Conservation (phyloP, 805 yeast genomes). For the Pichia rugopelliculosa region DNA sequence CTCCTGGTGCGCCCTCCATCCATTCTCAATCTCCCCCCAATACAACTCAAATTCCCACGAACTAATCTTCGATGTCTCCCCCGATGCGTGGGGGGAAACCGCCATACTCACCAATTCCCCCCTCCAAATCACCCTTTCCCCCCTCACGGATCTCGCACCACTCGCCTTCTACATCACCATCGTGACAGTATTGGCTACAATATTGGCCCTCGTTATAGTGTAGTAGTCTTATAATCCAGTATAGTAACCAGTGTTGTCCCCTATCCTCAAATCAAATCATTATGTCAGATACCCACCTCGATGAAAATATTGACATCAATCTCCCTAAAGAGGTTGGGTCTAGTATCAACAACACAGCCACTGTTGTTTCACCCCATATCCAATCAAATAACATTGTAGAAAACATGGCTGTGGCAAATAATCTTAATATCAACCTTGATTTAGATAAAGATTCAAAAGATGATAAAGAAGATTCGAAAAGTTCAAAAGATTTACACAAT, state of each 20-base stretch:
- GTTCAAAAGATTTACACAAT: not conserved
- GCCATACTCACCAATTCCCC: not conserved
- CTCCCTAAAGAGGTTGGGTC: not conserved
- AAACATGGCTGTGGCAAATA: slow-evolving; percentile 4
- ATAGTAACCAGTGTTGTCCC: too few relatives aligned
- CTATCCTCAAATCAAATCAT: not conserved
- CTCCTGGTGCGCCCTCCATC: not conserved
- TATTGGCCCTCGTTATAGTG: not conserved
- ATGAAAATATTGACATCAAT: not conserved
- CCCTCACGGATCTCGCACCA: not conserved
- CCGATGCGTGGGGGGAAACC: not conserved
- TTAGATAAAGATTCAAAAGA: not conserved
- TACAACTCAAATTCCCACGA: not conserved
- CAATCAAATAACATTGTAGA: not conserved
- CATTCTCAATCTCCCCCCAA: not conserved
- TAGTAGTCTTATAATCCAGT: not conserved
- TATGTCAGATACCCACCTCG: not conserved
- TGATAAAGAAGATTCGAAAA: not conserved
- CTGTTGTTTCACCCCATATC: not conserved
- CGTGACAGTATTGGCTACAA: not conserved
- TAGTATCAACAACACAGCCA: too few relatives aligned
- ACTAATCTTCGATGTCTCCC: not conserved
- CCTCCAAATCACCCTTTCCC: not conserved
- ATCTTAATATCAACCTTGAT: too few relatives aligned
- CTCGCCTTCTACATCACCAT: not conserved